A percentile compares a stretch with the other conserved stretches of the same genome.
Evolutionary conservation across 495 filamentous ascomycete species (phyloP).

Genomic region (Haplographium delicatum): DNA sequence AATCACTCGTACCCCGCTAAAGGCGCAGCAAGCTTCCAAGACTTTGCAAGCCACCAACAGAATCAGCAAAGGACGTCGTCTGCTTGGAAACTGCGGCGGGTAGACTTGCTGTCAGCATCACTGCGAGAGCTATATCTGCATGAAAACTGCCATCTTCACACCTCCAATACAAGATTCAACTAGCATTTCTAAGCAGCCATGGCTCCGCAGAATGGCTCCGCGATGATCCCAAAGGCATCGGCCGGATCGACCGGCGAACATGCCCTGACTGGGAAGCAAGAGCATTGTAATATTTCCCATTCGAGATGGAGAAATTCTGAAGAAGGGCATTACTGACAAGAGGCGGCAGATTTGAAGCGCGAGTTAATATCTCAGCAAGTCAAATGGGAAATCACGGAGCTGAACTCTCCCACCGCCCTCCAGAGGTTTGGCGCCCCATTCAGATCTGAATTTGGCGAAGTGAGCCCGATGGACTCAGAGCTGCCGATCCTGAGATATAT

Average conservation of each 20-base stretch:
- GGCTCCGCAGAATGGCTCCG: conserved; percentile 7
- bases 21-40: neutral
- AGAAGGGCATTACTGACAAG: conserved; percentile 2
- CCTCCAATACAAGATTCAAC: neutral
- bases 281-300: conserved; percentile 66
- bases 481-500: conserved; percentile 92
- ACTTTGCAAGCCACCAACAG: conserved; percentile 4
- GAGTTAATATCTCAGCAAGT: conserved; percentile 90
- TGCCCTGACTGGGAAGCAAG: conserved; percentile 86
- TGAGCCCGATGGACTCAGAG: conserved; percentile 89
- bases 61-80: too few relatives aligned
- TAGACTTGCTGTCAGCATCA: neutral
- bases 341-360: conserved; percentile 84
- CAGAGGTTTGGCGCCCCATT: conserved; percentile 95
- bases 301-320: neutral
- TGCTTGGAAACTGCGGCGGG: neutral
- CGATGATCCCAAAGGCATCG: neutral
- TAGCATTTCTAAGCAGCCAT: neutral
- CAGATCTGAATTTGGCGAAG: conserved; percentile 83
- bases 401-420: conserved; percentile 90
- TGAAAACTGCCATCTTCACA: neutral
- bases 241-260: conserved; percentile 2
- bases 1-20: conserved; percentile 4
- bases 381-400: conserved; percentile 79
- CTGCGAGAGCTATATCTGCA: neutral